phyloP scores from a whole-genome alignment of 257 asterid genomes.

The Penstemon barbatus region DNA sequence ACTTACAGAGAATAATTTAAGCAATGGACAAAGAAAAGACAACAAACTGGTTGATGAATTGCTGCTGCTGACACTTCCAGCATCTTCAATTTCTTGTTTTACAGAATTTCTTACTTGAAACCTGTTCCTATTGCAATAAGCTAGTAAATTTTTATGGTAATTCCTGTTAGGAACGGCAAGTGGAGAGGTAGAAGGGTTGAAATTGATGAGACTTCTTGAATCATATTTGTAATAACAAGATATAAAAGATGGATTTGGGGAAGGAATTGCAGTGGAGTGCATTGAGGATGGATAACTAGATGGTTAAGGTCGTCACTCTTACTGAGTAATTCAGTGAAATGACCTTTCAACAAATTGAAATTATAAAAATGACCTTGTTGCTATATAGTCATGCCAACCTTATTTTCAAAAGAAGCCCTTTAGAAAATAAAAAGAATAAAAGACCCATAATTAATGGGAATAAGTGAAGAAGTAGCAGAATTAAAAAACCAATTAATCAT shows the following conservation, averaged over 20 bases:
- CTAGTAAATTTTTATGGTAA: conserved; percentile 11
- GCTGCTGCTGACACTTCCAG: conserved; percentile 28
- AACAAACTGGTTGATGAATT: conserved; percentile 58
- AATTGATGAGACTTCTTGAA: conserved; percentile 10
- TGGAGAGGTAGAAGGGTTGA: conserved; percentile 15
- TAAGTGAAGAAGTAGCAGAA: too few relatives aligned
- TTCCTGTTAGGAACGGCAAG: conserved; percentile 16
- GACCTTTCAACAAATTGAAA: too few relatives aligned
- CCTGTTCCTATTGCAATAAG: conserved; percentile 29
- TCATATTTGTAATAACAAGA: neutral
- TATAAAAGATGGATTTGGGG: conserved; percentile 29
- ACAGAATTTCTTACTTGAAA: conserved; percentile 27
- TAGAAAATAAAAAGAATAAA: too few relatives aligned
- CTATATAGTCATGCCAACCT: too few relatives aligned
- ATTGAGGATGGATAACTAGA: conserved; percentile 23
- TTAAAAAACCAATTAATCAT: too few relatives aligned
- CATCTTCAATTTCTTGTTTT: conserved; percentile 32
- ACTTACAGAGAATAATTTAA: conserved; percentile 71
- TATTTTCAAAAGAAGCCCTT: too few relatives aligned
- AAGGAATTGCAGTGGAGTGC: conserved; percentile 30
- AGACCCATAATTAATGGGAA: too few relatives aligned
- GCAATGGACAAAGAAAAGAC: conserved; percentile 81
- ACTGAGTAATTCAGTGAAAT: too few relatives aligned
- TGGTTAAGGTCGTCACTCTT: too few relatives aligned
- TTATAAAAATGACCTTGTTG: too few relatives aligned